Percentiles rank a stretch among this genome's conserved stretches.
Conservation (phyloP, 768 basidiomycete species). For the Rubroboletus satanas region DNA sequence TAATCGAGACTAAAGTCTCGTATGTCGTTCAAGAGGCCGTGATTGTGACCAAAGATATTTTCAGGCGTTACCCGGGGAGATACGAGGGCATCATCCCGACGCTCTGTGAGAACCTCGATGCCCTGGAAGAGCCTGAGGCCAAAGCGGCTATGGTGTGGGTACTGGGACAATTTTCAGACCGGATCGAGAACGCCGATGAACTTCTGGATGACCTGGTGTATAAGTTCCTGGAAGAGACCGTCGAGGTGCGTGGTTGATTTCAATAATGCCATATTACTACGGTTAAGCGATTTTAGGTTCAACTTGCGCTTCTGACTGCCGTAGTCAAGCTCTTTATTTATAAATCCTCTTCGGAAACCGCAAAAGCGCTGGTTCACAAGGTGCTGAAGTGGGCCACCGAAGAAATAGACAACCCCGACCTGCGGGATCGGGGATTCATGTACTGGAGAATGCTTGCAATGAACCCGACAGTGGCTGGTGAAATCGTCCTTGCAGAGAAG, state of each 20-base stretch:
- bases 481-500: constrained; percentile 89
- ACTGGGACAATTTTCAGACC: constrained; percentile 91
- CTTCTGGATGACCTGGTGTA: constrained; percentile 88
- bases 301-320: constrained; percentile 91
- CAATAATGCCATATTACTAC: background rate
- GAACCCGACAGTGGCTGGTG: constrained; percentile 82
- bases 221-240: constrained; percentile 89
- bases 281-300: constrained; percentile 56
- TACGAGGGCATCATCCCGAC: constrained; percentile 96
- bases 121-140: constrained; percentile 91
- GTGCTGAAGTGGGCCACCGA: constrained; percentile 97
- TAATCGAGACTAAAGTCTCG: constrained; percentile 89
- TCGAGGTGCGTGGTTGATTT: constrained; percentile 57
- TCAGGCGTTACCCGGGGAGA: constrained; percentile 92
- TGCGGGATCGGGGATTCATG: constrained; percentile 97
- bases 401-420: constrained; percentile 96
- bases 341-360: constrained; percentile 75
- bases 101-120: constrained; percentile 88
- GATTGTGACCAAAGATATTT: constrained; percentile 97
- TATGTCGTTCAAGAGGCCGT: constrained; percentile 98
- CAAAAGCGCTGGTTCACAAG: constrained; percentile 89
- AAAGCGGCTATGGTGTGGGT: constrained; percentile 99
- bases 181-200: constrained; percentile 94
- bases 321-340: constrained; percentile 95
- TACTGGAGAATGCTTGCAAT: constrained; percentile 98